A percentile compares a stretch with the other conserved stretches of the same genome.
Evolutionary conservation across 2,329 filamentous ascomycete genomes (phyloP).

Genomic region (Botryotinia calthae): DNA sequence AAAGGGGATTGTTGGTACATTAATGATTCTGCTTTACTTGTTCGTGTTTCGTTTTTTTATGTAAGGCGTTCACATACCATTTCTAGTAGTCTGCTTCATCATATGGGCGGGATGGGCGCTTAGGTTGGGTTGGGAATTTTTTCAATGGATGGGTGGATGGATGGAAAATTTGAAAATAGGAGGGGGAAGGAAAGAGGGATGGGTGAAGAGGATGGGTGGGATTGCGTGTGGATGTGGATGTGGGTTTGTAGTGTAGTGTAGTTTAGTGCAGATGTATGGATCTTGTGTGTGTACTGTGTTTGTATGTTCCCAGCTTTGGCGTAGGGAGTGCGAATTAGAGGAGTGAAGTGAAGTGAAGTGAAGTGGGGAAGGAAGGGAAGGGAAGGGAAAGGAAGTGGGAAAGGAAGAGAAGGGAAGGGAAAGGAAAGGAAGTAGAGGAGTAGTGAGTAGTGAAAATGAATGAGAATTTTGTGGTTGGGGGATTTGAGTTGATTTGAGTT

Average conservation of each 20-base stretch:
- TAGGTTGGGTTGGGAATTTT: background rate
- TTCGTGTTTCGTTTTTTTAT: background rate
- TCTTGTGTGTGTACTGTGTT: background rate
- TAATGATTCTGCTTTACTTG: constrained; percentile 5
- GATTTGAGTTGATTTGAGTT: background rate
- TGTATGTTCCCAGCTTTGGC: too few relatives aligned
- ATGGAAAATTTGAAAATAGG: background rate
- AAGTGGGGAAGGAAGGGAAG: too few relatives aligned
- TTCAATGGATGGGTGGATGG: background rate
- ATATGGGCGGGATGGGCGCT: background rate
- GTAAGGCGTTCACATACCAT: background rate
- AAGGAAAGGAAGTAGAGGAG: too few relatives aligned
- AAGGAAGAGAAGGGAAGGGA: too few relatives aligned
- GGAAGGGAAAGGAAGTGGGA: too few relatives aligned
- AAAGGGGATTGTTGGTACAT: background rate
- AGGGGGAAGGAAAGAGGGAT: background rate
- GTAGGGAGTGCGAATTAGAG: background rate
- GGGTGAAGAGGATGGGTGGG: background rate
- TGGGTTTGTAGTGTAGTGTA: background rate
- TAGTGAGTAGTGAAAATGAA: background rate
- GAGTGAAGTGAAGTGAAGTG: background rate
- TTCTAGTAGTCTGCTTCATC: background rate
- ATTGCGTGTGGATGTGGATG: background rate
- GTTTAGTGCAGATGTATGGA: background rate
- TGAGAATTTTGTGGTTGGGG: too few relatives aligned